A percentile compares a stretch with the other conserved stretches of the same genome.
Conservation (phyloP, 1,139 yeast species). For the Diutina siamensis region DNA sequence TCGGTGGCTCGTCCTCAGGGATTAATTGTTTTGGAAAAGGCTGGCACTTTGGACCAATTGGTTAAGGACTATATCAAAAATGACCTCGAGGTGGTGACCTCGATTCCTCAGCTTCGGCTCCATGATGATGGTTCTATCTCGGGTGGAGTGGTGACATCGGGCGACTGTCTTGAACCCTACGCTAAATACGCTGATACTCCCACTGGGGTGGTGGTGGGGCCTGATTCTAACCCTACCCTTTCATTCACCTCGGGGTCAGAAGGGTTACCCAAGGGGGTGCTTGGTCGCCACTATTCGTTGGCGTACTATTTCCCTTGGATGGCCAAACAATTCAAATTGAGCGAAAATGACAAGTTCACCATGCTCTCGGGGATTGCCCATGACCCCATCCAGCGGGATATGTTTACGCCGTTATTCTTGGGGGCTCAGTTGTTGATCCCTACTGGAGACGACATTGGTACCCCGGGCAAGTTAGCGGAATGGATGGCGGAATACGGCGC, state of each 20-base stretch:
- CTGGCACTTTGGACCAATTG: slow-evolving; percentile 66
- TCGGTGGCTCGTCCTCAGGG: slow-evolving; percentile 91
- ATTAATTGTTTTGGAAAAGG: slow-evolving; percentile 78
- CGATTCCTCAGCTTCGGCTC: slow-evolving; percentile 67
- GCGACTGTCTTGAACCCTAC: slow-evolving; percentile 43
- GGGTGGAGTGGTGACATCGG: slow-evolving; percentile 37
- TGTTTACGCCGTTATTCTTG: slow-evolving; percentile 91
- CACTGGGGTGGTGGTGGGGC: slow-evolving; percentile 92
- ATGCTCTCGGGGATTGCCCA: slow-evolving; percentile 99
- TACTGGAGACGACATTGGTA: slow-evolving; percentile 93
- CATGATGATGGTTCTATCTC: slow-evolving; percentile 63
- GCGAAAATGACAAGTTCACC: slow-evolving; percentile 78
- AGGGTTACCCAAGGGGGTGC: slow-evolving; percentile 97
- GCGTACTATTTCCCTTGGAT: slow-evolving; percentile 99
- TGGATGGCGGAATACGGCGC: slow-evolving; percentile 94
- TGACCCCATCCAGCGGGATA: slow-evolving; percentile 98
- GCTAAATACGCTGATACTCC: slow-evolving; percentile 37
- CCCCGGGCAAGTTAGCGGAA: slow-evolving; percentile 93
- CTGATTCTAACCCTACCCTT: slow-evolving; percentile 92
- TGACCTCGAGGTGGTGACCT: slow-evolving; percentile 60
- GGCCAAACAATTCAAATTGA: slow-evolving; percentile 72
- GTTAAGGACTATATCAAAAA: slow-evolving; percentile 67
- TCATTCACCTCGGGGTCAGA: slow-evolving; percentile 98
- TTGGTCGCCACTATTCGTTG: slow-evolving; percentile 92
- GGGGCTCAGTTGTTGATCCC: slow-evolving; percentile 94